These are phyloP conservation scores for Apodospora peruviana DNA, from an alignment of 495 filamentous ascomycete genomes.

Conservation along the genomic window DNA sequence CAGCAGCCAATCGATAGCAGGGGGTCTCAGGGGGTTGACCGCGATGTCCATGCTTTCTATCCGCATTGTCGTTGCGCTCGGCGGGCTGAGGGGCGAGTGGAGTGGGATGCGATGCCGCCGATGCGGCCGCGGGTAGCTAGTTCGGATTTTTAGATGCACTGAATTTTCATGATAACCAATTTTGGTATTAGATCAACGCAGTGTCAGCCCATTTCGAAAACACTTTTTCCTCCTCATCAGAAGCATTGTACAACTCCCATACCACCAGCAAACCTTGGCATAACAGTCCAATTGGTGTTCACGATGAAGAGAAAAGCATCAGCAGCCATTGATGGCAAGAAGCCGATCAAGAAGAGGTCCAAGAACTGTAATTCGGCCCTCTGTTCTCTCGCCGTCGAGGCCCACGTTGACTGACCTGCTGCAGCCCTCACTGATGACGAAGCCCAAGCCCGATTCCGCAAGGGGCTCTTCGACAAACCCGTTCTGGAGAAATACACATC, in stretches of 20 bases:
- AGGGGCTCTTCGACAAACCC: constrained; percentile 66
- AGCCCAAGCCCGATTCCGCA: constrained; percentile 57
- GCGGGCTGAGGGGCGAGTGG: no score
- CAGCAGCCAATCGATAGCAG: no score
- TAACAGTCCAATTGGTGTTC: constrained; percentile 19
- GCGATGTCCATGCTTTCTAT: no score
- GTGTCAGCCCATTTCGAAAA: constrained; percentile 23
- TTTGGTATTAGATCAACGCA: constrained; percentile 11
- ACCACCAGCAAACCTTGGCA: not conserved
- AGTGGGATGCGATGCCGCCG: no score
- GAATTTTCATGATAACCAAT: constrained; percentile 13
- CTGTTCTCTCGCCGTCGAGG: not conserved
- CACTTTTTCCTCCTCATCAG: constrained; percentile 2
- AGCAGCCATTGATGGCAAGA: constrained; percentile 25
- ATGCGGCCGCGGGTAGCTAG: no score
- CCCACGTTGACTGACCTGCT: constrained; percentile 8
- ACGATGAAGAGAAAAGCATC: constrained; percentile 48
- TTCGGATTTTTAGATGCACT: constrained; percentile 1
- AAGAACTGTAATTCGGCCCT: constrained; percentile 33
- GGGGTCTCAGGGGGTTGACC: no score
- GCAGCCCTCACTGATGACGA: constrained; percentile 39
- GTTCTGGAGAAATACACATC: constrained; percentile 62
- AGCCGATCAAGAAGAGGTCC: constrained; percentile 36
- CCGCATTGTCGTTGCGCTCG: no score
- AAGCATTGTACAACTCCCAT: not conserved